Evolutionary conservation across 306 rosid genomes (phyloP).

Genomic region (Vigna hirtella): DNA sequence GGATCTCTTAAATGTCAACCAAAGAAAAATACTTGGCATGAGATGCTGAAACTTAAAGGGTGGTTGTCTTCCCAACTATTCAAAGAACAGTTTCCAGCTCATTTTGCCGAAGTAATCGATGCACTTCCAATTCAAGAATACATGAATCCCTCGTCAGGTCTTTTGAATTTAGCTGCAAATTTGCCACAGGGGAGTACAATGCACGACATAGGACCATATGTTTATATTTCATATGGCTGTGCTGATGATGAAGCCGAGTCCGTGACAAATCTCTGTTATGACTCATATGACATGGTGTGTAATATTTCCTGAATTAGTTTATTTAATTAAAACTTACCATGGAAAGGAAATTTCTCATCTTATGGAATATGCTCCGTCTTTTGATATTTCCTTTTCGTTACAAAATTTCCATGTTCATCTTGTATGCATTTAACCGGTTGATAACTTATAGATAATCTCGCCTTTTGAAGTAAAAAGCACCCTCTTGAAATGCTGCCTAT

Average conservation of each 20-base stretch:
- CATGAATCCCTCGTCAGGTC: constrained; percentile 90
- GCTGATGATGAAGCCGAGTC: constrained; percentile 69
- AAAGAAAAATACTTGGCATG: constrained; percentile 66
- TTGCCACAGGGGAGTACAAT: constrained; percentile 71
- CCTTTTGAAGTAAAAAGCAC: constrained; percentile 37
- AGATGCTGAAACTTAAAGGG: constrained; percentile 83
- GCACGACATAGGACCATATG: constrained; percentile 83
- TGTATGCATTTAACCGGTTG: constrained; percentile 37
- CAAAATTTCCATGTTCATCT: constrained; percentile 14
- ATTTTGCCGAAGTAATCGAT: constrained; percentile 75
- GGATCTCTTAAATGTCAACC: constrained; percentile 78
- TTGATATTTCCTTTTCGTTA: constrained; percentile 10
- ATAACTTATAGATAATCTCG: constrained; percentile 24
- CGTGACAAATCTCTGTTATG: constrained; percentile 73
- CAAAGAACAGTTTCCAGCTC: constrained; percentile 92
- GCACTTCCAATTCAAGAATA: constrained; percentile 89
- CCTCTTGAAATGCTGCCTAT: constrained; percentile 19
- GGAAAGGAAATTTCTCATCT: constrained; percentile 25
- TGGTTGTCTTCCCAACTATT: constrained; percentile 88
- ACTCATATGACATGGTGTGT: constrained; percentile 82
- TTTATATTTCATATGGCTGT: constrained; percentile 78
- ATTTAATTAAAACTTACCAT: constrained; percentile 6
- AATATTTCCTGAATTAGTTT: not conserved
- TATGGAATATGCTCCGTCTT: not conserved
- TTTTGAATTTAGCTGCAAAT: constrained; percentile 83